Evolutionary conservation across 495 filamentous ascomycete species (phyloP), one percentile per base, ranked within the genome.

Genomic region (Neurospora sp.): DNA sequence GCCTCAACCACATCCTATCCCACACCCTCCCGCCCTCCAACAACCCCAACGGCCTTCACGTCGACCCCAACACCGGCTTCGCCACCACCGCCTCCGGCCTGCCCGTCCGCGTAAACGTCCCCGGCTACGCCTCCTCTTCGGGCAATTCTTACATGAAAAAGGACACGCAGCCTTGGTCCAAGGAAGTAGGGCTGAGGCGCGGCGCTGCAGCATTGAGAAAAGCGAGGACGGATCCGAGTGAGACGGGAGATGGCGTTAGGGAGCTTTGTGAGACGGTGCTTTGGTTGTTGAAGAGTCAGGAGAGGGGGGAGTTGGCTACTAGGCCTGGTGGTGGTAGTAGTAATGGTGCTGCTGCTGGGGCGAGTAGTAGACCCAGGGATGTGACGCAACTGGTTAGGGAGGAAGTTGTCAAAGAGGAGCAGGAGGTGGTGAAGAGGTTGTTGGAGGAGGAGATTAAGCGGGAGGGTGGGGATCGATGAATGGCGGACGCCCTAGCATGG

Each of bases 1-100:
- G 86, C 70, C 82, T 92, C 18, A 77, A 79, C 42, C 80, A 86
- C 3, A 89, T 91, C 74, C 83, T 87, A 70, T 79, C 79, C 39
- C 80, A 82, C 10, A 90, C 88, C 10, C 80, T 86, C 39, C 80
- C 80, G 0, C 83, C 84, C 1, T 11, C 77, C 9, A 48, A 75
- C 44, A 41, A 31, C 9, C 39, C 53, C 22, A 14, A 61, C 14
- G 53, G 53, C 3, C 69, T 68, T 20, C 9, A 9, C 41, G 37
- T 71, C 44, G 38, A 73, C 14, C 37, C 53, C 27, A 35, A 61
- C 27, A n/a, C n/a, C 20, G 61, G 61, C 70, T 16, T 40, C 70
- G 20, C 12, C 39, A 16, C 41, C 41, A 37, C 61, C 46, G 20
- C 46, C 69, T 10, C 39, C 69, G 65, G 69, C 3, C 9, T 39